Conservation (phyloP, 192 early-diverging fungal species). For the Chytriomyces hyalinus region DNA sequence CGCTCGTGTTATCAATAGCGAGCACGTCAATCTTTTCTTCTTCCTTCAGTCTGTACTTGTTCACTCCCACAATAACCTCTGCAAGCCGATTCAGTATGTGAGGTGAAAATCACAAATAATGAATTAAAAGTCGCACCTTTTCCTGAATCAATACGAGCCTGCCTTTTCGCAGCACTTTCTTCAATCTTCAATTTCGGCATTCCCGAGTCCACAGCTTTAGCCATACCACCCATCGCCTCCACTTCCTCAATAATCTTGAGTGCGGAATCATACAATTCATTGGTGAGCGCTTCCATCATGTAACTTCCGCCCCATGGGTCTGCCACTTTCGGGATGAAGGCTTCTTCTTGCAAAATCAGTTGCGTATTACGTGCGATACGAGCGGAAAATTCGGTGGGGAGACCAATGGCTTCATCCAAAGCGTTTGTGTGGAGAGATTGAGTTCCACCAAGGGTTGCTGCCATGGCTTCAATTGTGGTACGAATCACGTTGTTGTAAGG, state of each 20-base stretch:
- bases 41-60: slow-evolving; percentile 72
- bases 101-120: neutral
- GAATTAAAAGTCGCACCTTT: slow-evolving; percentile 53
- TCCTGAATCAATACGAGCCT: slow-evolving; percentile 88
- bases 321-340: slow-evolving; percentile 84
- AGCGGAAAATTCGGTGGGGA: slow-evolving; percentile 83
- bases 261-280: slow-evolving; percentile 75
- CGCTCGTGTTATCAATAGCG: slow-evolving; percentile 81
- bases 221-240: slow-evolving; percentile 88
- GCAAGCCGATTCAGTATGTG: neutral
- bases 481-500: slow-evolving; percentile 91
- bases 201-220: slow-evolving; percentile 84
- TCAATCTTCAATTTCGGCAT: slow-evolving; percentile 91
- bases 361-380: slow-evolving; percentile 92
- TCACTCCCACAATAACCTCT: slow-evolving; percentile 89
- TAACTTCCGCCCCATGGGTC: slow-evolving; percentile 93
- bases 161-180: slow-evolving; percentile 84
- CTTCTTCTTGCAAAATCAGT: slow-evolving; percentile 87
- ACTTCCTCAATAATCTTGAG: slow-evolving; percentile 76
- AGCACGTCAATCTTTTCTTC: slow-evolving; percentile 74
- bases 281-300: slow-evolving; percentile 91
- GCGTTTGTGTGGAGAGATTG: slow-evolving; percentile 95
- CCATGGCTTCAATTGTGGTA: slow-evolving; percentile 90
- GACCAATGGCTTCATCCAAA: slow-evolving; percentile 86
- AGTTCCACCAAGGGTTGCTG: slow-evolving; percentile 87